Base-by-base conservation (phyloP, 2,329 filamentous ascomycete genomes). In the Coleophoma cylindrospora region DNA sequence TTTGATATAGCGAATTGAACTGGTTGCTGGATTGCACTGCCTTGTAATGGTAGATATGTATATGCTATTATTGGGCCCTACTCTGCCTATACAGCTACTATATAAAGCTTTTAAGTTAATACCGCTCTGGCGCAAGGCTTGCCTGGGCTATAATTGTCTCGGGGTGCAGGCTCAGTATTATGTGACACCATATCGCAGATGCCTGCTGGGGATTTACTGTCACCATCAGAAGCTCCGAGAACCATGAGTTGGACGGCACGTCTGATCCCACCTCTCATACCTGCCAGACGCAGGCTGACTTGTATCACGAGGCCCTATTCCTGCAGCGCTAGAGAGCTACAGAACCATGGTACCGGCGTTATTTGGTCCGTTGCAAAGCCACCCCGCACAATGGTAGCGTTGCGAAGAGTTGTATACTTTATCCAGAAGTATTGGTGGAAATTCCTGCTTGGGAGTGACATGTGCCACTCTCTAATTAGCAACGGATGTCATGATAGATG, bases 341-440 rank as follows among this genome's bases (percentile, higher is more conserved):
- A 41, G 32, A 6, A n/a, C 48, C 33, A 49, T 50, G 47, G 47
- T 34, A 11, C 21, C 40, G 44, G 51, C 43, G 51, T 33, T 47
- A 15, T 32, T 13, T 40, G 27, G 40, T 17, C 49, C 51, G 48
- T 47, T 48, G 32, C 51, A 36, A 38, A 34, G n/a, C 3, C 15
- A 11, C 49, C 37, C 43, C 27, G 45, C 45, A 40, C 40, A 19
- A 47, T 47, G 15, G 48, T 40, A 40, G 4, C 34, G 40, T 40
- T 41, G 5, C 5, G 17, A 19, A 43, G 40, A 41, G 40, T 37
- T 36, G 38, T 50, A 49, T 53, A 48, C 50, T 50, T 22, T 44
- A 44, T 49, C 45, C 9, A 27, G 19, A 48, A 50, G 48, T 52
- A 56, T 54, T 56, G 54, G 54, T 52, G 51, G 49, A 54, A 54